These are phyloP conservation scores for Pascua guehoae DNA, from an alignment of 1,284 basidiomycete species.

Conservation along the genomic window DNA sequence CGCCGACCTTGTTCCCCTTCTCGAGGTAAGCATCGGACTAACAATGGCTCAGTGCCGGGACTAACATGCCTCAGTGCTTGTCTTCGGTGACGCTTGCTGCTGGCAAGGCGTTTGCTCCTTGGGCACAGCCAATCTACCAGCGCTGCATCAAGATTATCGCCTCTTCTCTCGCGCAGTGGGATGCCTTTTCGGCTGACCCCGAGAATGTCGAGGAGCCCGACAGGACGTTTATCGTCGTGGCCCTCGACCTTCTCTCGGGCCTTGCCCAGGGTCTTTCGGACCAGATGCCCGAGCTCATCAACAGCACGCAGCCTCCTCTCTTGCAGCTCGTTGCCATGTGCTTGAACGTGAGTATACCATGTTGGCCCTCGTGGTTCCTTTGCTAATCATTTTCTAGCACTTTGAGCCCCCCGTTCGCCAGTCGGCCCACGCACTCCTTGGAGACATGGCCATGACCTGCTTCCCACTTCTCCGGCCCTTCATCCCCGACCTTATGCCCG, in stretches of 20 bases:
- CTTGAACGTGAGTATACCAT: conserved; percentile 57
- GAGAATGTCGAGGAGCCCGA: conserved; percentile 83
- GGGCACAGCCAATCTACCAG: conserved; percentile 87
- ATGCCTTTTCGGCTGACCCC: conserved; percentile 59
- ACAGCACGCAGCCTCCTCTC: conserved; percentile 66
- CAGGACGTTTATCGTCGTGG: conserved; percentile 93
- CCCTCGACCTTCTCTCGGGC: conserved; percentile 89
- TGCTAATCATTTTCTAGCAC: conserved; percentile 53
- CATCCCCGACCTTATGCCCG: conserved; percentile 82
- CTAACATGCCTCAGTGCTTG: conserved; percentile 64
- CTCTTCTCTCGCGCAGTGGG: conserved; percentile 73
- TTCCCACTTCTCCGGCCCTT: conserved; percentile 70
- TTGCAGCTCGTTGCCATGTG: conserved; percentile 76
- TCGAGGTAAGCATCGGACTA: conserved; percentile 64
- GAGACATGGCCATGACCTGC: conserved; percentile 96
- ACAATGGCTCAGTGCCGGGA: neutral
- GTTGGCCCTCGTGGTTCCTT: neutral
- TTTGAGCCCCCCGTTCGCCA: conserved; percentile 93
- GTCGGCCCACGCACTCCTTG: conserved; percentile 93
- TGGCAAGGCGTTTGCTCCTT: conserved; percentile 82
- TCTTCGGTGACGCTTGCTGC: conserved; percentile 97
- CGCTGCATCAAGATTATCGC: conserved; percentile 86
- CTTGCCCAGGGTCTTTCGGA: conserved; percentile 89
- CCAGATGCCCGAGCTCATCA: conserved; percentile 68
- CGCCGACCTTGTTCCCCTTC: conserved; percentile 86